These are phyloP conservation scores for Corchorus olitorius DNA, from an alignment of 345 rosid genomes.

Conservation along the genomic window DNA sequence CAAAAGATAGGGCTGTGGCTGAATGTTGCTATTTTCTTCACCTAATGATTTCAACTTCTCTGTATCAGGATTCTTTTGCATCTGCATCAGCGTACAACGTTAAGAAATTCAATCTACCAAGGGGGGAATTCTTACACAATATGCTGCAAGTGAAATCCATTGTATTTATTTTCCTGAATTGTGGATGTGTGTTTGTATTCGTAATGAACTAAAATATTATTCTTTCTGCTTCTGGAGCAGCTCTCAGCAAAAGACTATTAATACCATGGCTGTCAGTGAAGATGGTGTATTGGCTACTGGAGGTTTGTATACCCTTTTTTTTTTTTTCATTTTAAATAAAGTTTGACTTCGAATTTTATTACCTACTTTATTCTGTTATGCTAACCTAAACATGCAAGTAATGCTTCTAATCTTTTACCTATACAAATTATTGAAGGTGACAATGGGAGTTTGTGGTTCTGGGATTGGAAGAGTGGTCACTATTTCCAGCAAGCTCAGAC, in stretches of 20 bases:
- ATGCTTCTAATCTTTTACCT: conserved; percentile 3
- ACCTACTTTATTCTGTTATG: not conserved
- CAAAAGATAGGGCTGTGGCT: not conserved
- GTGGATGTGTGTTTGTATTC: not conserved
- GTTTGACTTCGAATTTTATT: not conserved
- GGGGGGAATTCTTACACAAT: conserved; percentile 92
- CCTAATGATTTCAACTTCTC: conserved; percentile 18
- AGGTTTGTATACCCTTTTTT: conserved; percentile 59
- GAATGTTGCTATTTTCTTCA: too few species aligned
- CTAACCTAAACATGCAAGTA: not conserved
- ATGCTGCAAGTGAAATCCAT: conserved; percentile 78
- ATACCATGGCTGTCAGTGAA: conserved; percentile 92
- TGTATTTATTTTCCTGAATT: conserved; percentile 17
- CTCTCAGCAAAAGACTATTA: conserved; percentile 97
- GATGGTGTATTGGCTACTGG: conserved; percentile 98
- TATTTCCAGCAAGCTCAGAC: conserved; percentile 96
- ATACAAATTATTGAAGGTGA: conserved; percentile 56
- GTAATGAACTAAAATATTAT: not conserved
- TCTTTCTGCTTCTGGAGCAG: conserved; percentile 45
- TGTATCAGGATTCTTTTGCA: conserved; percentile 78
- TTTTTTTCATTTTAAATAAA: not conserved
- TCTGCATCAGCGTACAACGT: conserved; percentile 98
- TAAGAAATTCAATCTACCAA: conserved; percentile 87
- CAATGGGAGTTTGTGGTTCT: conserved; percentile 97
- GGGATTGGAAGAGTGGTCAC: conserved; percentile 99